Evolutionary conservation across 2,329 filamentous ascomycete species (phyloP).

Genomic region (Cryphonectria japonica): DNA sequence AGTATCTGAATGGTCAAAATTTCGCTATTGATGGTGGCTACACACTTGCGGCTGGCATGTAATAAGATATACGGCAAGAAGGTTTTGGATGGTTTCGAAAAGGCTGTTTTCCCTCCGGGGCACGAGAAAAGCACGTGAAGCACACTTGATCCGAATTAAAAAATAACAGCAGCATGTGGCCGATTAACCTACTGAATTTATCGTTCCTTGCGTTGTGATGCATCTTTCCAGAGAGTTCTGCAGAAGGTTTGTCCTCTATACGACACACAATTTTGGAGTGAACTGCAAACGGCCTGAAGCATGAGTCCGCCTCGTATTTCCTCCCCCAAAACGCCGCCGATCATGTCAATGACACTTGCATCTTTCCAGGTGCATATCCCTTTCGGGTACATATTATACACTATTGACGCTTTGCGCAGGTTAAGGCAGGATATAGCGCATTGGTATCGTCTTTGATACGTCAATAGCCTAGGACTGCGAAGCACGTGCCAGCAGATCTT

Average conservation of each 20-base stretch:
- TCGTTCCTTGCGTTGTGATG: neutral
- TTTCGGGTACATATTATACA: neutral
- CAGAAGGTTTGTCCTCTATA: neutral
- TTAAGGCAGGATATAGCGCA: neutral
- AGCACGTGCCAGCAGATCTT: neutral
- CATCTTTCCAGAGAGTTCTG: neutral
- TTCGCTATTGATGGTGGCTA: slow-evolving; percentile 59
- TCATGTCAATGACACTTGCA: neutral
- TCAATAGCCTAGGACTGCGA: neutral
- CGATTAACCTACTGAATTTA: neutral
- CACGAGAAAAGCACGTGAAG: neutral
- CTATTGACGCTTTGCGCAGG: neutral
- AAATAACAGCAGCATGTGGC: neutral
- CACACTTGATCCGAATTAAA: neutral
- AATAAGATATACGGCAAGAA: slow-evolving; percentile 31
- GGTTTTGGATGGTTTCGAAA: neutral
- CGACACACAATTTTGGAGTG: neutral
- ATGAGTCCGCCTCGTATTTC: too few species aligned
- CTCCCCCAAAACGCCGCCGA: neutral
- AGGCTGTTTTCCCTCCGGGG: neutral
- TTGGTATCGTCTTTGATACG: neutral
- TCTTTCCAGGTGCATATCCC: neutral
- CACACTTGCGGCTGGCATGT: slow-evolving; percentile 39
- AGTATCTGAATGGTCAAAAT: slow-evolving; percentile 45
- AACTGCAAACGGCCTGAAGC: neutral